A percentile compares a stretch with the other conserved stretches of the same genome.
Evolutionary conservation across 306 rosid genomes (phyloP).

Genomic region (Acacia crassicarpa): DNA sequence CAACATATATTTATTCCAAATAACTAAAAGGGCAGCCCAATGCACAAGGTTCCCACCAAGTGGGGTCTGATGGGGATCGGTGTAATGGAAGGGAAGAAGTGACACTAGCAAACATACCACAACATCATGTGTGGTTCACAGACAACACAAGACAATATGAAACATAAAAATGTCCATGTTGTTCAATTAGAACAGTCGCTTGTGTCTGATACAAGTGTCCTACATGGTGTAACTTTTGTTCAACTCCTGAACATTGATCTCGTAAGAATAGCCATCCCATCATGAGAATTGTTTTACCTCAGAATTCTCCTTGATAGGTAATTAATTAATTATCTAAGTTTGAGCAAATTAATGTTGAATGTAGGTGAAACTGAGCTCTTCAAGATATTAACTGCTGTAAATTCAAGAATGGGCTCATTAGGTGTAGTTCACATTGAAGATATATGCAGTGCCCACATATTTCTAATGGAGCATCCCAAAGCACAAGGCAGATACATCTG

Average conservation of each 20-base stretch:
- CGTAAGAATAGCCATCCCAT: background rate
- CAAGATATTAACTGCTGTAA: slow-evolving; percentile 62
- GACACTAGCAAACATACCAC: background rate
- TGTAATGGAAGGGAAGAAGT: background rate
- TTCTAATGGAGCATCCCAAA: slow-evolving; percentile 66
- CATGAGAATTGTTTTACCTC: background rate
- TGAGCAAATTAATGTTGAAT: slow-evolving; percentile 14
- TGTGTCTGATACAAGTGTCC: background rate
- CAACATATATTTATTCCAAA: no score
- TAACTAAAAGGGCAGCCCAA: no score
- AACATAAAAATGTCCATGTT: background rate
- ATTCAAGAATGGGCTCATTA: slow-evolving; percentile 80
- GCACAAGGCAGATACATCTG: slow-evolving; percentile 74
- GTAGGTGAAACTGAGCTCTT: slow-evolving; percentile 54
- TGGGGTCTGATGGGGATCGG: no score
- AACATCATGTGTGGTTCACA: background rate
- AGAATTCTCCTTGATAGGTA: background rate
- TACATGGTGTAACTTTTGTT: background rate
- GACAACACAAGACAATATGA: background rate
- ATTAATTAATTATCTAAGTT: background rate
- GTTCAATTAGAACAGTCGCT: background rate
- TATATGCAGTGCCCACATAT: slow-evolving; percentile 77
- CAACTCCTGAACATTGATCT: background rate
- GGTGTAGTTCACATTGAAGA: slow-evolving; percentile 75
- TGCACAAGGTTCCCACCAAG: no score